phyloP scores from a whole-genome alignment of 2,329 filamentous ascomycete genomes.

The Elsinoe arachidis region DNA sequence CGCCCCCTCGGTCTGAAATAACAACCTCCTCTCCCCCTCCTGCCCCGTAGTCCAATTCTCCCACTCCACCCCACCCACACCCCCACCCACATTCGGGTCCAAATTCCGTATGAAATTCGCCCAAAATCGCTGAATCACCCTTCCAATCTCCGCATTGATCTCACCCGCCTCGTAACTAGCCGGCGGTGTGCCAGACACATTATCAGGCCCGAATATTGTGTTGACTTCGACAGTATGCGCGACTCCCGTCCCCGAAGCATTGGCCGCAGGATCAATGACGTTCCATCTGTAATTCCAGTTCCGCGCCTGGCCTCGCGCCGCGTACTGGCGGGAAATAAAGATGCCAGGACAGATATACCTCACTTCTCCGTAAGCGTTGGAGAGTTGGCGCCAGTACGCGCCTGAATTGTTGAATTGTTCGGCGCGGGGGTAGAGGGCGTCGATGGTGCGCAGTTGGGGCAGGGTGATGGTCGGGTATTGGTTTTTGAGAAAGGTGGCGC shows the following conservation, averaged over 20 bases:
- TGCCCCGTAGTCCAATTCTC: constrained; percentile 31
- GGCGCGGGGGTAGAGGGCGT: constrained; percentile 43
- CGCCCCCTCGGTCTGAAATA: constrained; percentile 33
- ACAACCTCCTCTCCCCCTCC: constrained; percentile 25
- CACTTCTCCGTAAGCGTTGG: constrained; percentile 55
- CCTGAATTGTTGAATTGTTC: constrained; percentile 40
- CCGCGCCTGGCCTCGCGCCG: constrained; percentile 17
- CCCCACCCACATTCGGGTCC: constrained; percentile 54
- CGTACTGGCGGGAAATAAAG: constrained; percentile 41
- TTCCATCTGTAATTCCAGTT: constrained; percentile 65
- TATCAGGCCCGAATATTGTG: constrained; percentile 58
- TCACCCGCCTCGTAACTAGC: constrained; percentile 45
- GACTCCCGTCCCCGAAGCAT: constrained; percentile 51
- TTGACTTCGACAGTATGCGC: constrained; percentile 58
- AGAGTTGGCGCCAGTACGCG: constrained; percentile 50
- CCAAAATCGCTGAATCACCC: constrained; percentile 62
- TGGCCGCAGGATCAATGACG: constrained; percentile 50
- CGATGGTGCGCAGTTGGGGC: constrained; percentile 44
- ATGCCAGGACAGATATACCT: constrained; percentile 57
- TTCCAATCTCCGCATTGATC: constrained; percentile 50
- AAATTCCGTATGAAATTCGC: constrained; percentile 59
- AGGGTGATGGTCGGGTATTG: constrained; percentile 50
- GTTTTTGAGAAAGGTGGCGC: constrained; percentile 48
- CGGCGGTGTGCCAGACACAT: constrained; percentile 43
- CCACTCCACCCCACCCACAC: constrained; percentile 44